Percentiles rank a stretch among this genome's conserved stretches.
Evolutionary conservation across 352 stramenopile species (phyloP).

Genomic region (Vaucheria bursata): DNA sequence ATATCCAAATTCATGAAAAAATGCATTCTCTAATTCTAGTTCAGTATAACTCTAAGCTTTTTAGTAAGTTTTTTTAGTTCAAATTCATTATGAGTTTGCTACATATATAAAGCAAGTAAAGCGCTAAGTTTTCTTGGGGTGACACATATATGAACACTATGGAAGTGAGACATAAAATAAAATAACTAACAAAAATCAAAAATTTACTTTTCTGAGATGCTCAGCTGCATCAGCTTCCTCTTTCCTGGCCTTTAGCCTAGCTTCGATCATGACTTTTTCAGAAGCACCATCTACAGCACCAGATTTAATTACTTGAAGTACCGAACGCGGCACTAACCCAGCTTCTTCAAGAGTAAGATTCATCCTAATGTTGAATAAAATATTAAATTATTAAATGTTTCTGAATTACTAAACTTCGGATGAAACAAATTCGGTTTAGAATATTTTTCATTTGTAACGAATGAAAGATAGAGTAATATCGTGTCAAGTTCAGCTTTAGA

Average conservation of each 20-base stretch:
- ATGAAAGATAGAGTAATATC: too few relatives aligned
- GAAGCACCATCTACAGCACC: background rate
- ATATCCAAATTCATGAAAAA: background rate
- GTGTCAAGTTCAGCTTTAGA: too few relatives aligned
- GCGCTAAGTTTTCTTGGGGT: background rate
- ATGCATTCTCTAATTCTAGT: background rate
- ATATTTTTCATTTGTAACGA: too few relatives aligned
- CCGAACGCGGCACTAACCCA: constrained; percentile 1
- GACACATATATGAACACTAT: background rate
- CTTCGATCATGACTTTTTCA: background rate
- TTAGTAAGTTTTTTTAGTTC: background rate
- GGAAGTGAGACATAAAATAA: background rate
- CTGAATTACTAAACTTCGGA: too few relatives aligned
- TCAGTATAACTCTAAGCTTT: background rate
- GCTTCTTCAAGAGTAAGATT: background rate
- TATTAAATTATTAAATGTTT: too few relatives aligned
- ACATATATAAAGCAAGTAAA: too few relatives aligned
- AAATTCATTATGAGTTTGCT: background rate
- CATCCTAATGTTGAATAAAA: too few relatives aligned
- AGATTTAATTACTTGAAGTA: background rate
- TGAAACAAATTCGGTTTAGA: too few relatives aligned
- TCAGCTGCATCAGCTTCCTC: background rate
- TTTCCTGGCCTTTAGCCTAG: background rate
- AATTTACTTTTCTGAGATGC: background rate
- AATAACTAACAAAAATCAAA: background rate